These are phyloP conservation scores for Candida tropicalis DNA, from an alignment of 1,139 yeast genomes.

Conservation along the genomic window DNA sequence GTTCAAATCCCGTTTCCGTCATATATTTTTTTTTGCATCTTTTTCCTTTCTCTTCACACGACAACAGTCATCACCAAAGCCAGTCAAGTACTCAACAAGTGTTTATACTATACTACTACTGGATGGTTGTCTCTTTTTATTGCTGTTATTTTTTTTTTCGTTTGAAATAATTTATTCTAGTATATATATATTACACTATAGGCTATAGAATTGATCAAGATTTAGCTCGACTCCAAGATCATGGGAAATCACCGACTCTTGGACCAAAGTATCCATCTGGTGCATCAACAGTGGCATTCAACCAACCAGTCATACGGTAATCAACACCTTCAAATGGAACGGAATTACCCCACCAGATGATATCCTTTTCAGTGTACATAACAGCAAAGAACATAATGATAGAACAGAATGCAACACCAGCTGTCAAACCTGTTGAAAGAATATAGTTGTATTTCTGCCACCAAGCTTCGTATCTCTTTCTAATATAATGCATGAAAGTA, in stretches of 20 bases:
- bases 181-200: no score
- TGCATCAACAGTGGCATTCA: background rate
- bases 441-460: constrained; percentile 62
- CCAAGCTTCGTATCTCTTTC: constrained; percentile 46
- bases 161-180: no score
- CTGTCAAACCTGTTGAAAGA: constrained; percentile 47
- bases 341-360: constrained; percentile 62
- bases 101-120: no score
- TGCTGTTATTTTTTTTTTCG: background rate
- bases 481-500: constrained; percentile 49
- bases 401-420: constrained; percentile 55
- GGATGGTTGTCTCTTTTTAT: no score
- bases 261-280: background rate
- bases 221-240: background rate
- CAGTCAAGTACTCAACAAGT: no score
- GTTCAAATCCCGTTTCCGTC: constrained; percentile 48
- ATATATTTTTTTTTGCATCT: constrained; percentile 4
- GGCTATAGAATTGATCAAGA: no score
- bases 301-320: background rate
- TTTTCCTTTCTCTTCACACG: no score
- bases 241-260: background rate
- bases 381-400: constrained; percentile 56
- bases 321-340: constrained; percentile 38
- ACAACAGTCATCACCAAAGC: no score
- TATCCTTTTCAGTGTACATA: constrained; percentile 37